Base-by-base conservation (phyloP, 768 basidiomycete species). In the Trametopsis cervina region DNA sequence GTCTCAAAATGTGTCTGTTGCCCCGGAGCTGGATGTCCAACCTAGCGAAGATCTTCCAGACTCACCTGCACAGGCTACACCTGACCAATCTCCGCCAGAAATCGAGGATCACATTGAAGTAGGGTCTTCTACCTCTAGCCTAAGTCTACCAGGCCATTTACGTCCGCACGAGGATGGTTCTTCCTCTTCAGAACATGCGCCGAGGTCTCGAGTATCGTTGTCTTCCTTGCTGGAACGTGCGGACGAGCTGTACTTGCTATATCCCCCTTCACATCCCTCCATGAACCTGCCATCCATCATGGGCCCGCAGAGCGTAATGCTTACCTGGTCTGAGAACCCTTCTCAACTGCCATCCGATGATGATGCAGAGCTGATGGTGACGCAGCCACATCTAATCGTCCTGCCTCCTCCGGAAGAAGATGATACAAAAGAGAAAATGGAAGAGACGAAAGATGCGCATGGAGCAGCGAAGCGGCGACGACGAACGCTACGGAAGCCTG, bases 301-400 rank as follows among this genome's bases (percentile, higher is more conserved):
- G 75, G 89, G 89, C 7, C 85, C 84, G 1, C 80, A 85, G 56
- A 89, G 85, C 57, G 84, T 77, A 29, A 68, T 88, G 43, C 77
- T 74, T 60, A 89, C 89, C 7, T 91, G 87, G 87, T 76, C 74
- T 15, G 76, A 81, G 55, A 61, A 66, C 22, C 56, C 60, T 2
- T 42, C 62, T 0, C 62, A 64, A n/a, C 62, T 78, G 37, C 78
- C 76, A 0, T 55, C 63, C 6, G 80, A 82, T 54, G 67, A 73
- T 44, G 74, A 71, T 40, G 83, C 83, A 3, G 85, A 85, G 63
- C 60, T 66, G 6, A 78, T 83, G 72, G 78, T 84, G 17, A 59
- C 62, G 4, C 63, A 67, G 20, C 77, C 79, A 1, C 75, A 75
- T 38, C 68, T 79, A 38, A 65, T 85, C 36, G 81, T 85, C 18